Percentiles rank a stretch among this genome's conserved stretches.
Conservation (phyloP, 352 stramenopile genomes). For the Globisporangium canariense region DNA sequence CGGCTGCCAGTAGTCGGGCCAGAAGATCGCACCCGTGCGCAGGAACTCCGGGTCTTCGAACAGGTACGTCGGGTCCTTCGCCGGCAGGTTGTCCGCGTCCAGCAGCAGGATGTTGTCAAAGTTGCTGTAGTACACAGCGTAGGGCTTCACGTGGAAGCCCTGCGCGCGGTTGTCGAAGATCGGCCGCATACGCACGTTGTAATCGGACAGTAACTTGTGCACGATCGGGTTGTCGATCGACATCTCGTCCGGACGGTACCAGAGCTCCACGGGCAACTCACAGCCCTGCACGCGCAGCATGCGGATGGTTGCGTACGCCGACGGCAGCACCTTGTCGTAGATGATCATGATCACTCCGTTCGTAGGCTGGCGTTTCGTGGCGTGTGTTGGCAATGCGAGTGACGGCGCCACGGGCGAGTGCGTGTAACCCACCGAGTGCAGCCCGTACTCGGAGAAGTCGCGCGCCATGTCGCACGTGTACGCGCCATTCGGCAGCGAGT, state of each 20-base stretch:
- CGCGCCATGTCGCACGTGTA: conserved; percentile 82
- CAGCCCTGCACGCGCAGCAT: conserved; percentile 77
- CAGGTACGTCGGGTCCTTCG: conserved; percentile 80
- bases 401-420: conserved; percentile 67
- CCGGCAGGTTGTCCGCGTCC: conserved; percentile 79
- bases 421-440: conserved; percentile 67
- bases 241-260: conserved; percentile 86
- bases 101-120: conserved; percentile 84
- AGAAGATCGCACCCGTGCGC: conserved; percentile 77
- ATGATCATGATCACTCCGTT: conserved; percentile 85
- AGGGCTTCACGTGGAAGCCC: conserved; percentile 82
- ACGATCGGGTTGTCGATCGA: conserved; percentile 79
- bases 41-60: conserved; percentile 80
- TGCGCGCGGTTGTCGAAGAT: conserved; percentile 76
- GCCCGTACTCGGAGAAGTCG: conserved; percentile 80
- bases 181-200: conserved; percentile 71
- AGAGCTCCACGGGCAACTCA: conserved; percentile 77
- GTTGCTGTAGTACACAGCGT: conserved; percentile 84
- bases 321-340: conserved; percentile 78
- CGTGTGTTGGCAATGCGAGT: conserved; percentile 49
- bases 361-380: conserved; percentile 42
- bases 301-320: conserved; percentile 73
- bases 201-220: conserved; percentile 59
- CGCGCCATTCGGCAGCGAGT: conserved; percentile 63
- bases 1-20: conserved; percentile 83